Evolutionary conservation across 2,329 filamentous ascomycete genomes (phyloP).

Genomic region (Rutstroemia sp.): DNA sequence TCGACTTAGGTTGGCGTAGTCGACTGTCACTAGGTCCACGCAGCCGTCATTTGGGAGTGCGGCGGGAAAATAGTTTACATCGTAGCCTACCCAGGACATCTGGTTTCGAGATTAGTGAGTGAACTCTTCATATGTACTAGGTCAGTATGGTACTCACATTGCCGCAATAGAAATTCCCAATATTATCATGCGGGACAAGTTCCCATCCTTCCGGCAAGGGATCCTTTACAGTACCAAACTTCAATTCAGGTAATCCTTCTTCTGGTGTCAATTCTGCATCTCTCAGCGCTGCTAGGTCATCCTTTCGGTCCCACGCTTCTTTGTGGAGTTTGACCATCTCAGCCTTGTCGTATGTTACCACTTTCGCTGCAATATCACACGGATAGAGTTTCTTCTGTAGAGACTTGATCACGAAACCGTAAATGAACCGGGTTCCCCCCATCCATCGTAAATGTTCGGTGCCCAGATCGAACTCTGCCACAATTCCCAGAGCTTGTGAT

Average conservation of each 20-base stretch:
- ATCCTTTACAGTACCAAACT: constrained; percentile 71
- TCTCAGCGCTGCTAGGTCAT: neutral
- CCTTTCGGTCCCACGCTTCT: constrained; percentile 29
- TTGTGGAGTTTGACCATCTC: constrained; percentile 66
- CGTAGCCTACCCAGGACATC: constrained; percentile 83
- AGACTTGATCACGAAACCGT: constrained; percentile 67
- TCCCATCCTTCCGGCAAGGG: constrained; percentile 69
- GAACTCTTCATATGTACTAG: neutral
- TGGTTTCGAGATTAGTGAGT: constrained; percentile 22
- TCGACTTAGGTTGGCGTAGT: constrained; percentile 59
- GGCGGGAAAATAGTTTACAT: constrained; percentile 78
- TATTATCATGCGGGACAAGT: constrained; percentile 59
- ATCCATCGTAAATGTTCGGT: constrained; percentile 91
- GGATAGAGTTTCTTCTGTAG: constrained; percentile 73
- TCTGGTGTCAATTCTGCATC: neutral
- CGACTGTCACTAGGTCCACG: constrained; percentile 73
- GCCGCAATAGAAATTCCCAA: constrained; percentile 87
- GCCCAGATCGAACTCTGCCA: constrained; percentile 79
- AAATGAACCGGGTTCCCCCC: constrained; percentile 70
- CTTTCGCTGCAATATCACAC: constrained; percentile 75
- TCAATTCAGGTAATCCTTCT: constrained; percentile 58
- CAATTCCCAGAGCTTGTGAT: constrained; percentile 78
- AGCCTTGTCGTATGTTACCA: constrained; percentile 67
- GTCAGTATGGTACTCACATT: constrained; percentile 52
- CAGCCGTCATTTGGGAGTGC: constrained; percentile 73